Conservation (phyloP, 2,329 filamentous ascomycete species). For the Annulohypoxylon truncatum region DNA sequence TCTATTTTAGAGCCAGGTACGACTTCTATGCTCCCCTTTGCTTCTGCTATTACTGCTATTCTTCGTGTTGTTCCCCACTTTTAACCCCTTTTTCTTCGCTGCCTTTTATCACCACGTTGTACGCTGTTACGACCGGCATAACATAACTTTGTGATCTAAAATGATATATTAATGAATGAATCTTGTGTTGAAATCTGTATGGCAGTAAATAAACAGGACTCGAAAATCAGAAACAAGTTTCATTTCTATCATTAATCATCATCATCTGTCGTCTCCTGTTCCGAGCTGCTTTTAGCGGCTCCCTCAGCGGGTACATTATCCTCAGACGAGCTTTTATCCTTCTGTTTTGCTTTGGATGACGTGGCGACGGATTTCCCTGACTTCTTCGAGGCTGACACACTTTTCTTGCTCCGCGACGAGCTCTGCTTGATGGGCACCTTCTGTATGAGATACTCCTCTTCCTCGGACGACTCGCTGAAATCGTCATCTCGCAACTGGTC, state of each 20-base stretch:
- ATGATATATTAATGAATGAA: not conserved
- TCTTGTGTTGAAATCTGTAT: too few relatives aligned
- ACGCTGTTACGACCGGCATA: too few relatives aligned
- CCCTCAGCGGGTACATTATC: not conserved
- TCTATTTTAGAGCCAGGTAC: too few relatives aligned
- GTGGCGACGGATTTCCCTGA: constrained; percentile 7
- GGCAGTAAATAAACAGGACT: too few relatives aligned
- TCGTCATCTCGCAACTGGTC: constrained; percentile 30
- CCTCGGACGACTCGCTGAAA: constrained; percentile 26
- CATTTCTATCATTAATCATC: not conserved
- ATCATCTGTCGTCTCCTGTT: constrained; percentile 1
- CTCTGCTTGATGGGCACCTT: not conserved
- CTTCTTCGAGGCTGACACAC: not conserved
- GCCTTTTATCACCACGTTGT: too few relatives aligned
- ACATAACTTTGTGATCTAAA: too few relatives aligned
- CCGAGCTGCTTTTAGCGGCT: constrained; percentile 1
- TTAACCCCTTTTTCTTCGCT: too few relatives aligned
- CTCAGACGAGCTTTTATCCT: not conserved
- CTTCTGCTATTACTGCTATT: not conserved
- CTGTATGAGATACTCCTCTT: not conserved
- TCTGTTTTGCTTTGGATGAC: not conserved
- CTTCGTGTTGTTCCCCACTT: too few relatives aligned
- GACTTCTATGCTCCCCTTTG: not conserved
- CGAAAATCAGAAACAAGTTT: not conserved
- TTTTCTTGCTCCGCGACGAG: not conserved